These are phyloP conservation scores for Emmonsiellopsis sp. DNA, from an alignment of 2,329 filamentous ascomycete species.

Conservation along the genomic window DNA sequence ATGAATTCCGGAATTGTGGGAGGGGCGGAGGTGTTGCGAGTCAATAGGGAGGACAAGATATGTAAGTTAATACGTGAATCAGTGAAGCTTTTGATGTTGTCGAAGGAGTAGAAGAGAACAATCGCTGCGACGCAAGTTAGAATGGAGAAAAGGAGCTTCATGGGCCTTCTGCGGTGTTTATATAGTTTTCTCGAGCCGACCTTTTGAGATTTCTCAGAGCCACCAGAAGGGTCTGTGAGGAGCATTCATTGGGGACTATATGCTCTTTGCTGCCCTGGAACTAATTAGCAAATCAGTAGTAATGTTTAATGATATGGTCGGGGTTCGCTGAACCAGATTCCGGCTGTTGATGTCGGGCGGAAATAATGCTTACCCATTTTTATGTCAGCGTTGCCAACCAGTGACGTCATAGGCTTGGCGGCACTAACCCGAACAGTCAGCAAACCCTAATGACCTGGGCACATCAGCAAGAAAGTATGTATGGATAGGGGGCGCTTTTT, in stretches of 20 bases:
- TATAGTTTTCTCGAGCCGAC: slow-evolving; percentile 16
- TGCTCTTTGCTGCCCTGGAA: background rate
- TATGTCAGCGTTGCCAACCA: too few species aligned
- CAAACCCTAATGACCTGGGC: too few species aligned
- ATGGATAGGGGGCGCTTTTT: too few species aligned
- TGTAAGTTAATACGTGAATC: slow-evolving; percentile 12
- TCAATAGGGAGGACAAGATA: slow-evolving; percentile 12
- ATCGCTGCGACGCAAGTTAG: slow-evolving; percentile 29
- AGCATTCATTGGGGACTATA: background rate
- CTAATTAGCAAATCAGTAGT: background rate
- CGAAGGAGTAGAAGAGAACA: slow-evolving; percentile 16
- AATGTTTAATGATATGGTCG: background rate
- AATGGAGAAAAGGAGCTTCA: slow-evolving; percentile 28
- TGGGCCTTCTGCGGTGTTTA: slow-evolving; percentile 18
- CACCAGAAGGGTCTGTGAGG: background rate
- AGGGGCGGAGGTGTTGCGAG: slow-evolving; percentile 4
- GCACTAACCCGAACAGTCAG: too few species aligned
- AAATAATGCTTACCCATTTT: too few species aligned
- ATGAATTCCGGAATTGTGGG: slow-evolving; percentile 1
- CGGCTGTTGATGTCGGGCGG: too few species aligned
- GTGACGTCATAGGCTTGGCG: too few species aligned
- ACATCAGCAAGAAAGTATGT: too few species aligned
- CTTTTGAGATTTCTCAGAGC: background rate
- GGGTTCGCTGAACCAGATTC: too few species aligned
- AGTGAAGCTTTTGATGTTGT: slow-evolving; percentile 9